Conservation (phyloP, 345 rosid species). For the Psidium friedrichsthalianum region DNA sequence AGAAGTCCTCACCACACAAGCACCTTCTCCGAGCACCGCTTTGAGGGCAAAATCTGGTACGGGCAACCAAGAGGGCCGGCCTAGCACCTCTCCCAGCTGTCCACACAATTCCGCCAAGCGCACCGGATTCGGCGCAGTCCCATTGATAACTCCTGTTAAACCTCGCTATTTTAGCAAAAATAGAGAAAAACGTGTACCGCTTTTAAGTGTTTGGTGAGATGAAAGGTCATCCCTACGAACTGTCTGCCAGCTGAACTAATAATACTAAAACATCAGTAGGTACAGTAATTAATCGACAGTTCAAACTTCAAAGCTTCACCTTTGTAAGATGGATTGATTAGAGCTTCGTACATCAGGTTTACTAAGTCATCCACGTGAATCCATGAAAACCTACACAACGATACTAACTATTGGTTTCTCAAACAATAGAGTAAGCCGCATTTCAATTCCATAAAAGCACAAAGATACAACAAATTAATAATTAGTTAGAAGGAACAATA, state of each 20-base stretch:
- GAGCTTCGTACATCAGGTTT: slow-evolving; percentile 70
- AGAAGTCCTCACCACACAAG: slow-evolving; percentile 45
- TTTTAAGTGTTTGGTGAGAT: not conserved
- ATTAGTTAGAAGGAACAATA: not conserved
- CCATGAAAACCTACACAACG: slow-evolving; percentile 80
- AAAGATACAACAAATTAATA: not conserved
- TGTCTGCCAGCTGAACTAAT: not conserved
- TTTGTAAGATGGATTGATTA: slow-evolving; percentile 66
- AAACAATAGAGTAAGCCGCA: not conserved
- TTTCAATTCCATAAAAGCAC: not conserved
- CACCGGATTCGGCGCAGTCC: slow-evolving; percentile 92
- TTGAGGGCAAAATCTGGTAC: slow-evolving; percentile 93
- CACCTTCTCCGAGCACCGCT: slow-evolving; percentile 89
- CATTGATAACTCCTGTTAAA: slow-evolving; percentile 74
- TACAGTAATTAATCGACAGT: not conserved
- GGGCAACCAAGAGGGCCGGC: slow-evolving; percentile 96
- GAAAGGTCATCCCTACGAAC: not conserved
- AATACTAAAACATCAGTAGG: not conserved
- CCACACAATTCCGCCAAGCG: slow-evolving; percentile 78
- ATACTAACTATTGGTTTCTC: not conserved
- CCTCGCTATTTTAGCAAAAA: not conserved
- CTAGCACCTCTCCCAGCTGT: slow-evolving; percentile 62
- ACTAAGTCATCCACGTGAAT: slow-evolving; percentile 91
- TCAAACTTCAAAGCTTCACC: slow-evolving; percentile 21
- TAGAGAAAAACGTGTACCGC: not conserved